Base-by-base conservation (phyloP, 1,284 basidiomycete species). In the Boletus albobrunnescens region DNA sequence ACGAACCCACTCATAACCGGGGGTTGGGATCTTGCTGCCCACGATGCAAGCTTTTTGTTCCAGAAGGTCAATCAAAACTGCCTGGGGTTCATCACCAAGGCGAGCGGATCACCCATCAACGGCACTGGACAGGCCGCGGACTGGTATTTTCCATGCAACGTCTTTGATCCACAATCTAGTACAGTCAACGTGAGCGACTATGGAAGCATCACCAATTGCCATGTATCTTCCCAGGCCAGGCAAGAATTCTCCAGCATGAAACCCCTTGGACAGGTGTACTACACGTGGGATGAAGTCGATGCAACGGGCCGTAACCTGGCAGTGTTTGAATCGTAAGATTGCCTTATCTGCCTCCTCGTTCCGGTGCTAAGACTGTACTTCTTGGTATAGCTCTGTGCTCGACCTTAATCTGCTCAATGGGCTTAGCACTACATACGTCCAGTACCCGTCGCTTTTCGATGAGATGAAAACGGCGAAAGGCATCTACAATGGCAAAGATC, bases 131-230 rank as follows among this genome's bases (percentile, higher is more conserved):
- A 74, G 26, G 61, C 69, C 42, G 64, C 84, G 49, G 78, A 88
- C 57, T 96, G 91, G 89, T 97, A 97, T 70, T 97, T 98, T 69
- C 92, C 94, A 3, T 99, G 96, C 77, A 95, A 95, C 61, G 69
- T 94, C 38, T 86, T 79, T 69, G 78, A 81, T 55, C 92, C 93
- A 64, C 78, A 78, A 32, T 82, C 75, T 3, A 72, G 70, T 1
- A 64, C 74, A 3, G 71, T 77, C 55, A 94, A 96, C 67, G 54
- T 75, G 33, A 87, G 87, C 0, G 77, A 74, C 27, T 91, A 92
- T 60, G 80, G 79, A 26, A 59, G 66, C 11, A 63, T 67, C 17
- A 83, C 77, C 11, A 84, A 79, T 47, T 97, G 94, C 56, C 94
- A 97, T 68, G 70, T 77, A 8, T 69, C 75, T n/a, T 57, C 73